These are phyloP conservation scores for Botrytis hyacinthi DNA, from an alignment of 2,329 filamentous ascomycete species.

Conservation along the genomic window DNA sequence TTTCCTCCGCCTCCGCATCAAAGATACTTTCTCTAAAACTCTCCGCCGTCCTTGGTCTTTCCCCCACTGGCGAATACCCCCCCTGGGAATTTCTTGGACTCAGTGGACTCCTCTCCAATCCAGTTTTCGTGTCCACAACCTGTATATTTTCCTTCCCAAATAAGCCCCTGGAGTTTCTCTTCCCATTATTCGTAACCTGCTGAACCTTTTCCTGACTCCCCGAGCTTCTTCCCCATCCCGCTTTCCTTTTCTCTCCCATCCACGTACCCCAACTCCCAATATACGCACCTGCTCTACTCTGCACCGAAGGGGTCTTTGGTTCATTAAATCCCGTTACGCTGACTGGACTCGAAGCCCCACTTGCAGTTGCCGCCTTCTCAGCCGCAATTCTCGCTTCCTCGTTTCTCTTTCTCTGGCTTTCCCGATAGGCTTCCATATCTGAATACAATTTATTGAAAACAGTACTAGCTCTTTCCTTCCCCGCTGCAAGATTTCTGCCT, in stretches of 20 bases:
- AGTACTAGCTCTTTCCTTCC: slow-evolving; percentile 81
- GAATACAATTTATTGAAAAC: slow-evolving; percentile 87
- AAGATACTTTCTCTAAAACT: slow-evolving; percentile 38
- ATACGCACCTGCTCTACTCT: slow-evolving; percentile 59
- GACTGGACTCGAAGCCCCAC: slow-evolving; percentile 25
- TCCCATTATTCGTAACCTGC: slow-evolving; percentile 49
- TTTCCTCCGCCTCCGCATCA: slow-evolving; percentile 33
- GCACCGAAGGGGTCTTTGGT: slow-evolving; percentile 45
- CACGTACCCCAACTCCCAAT: slow-evolving; percentile 68
- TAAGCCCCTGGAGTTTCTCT: slow-evolving; percentile 21
- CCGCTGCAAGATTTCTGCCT: slow-evolving; percentile 84
- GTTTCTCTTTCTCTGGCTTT: slow-evolving; percentile 64
- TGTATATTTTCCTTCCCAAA: slow-evolving; percentile 28
- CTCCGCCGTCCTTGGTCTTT: slow-evolving; percentile 32
- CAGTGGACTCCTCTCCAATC: slow-evolving; percentile 35
- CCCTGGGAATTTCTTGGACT: slow-evolving; percentile 29
- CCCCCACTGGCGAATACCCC: not conserved
- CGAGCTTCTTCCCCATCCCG: slow-evolving; percentile 49
- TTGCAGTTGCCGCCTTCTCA: slow-evolving; percentile 23
- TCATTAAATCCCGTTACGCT: slow-evolving; percentile 38
- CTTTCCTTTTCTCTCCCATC: slow-evolving; percentile 73
- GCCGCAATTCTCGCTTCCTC: slow-evolving; percentile 47
- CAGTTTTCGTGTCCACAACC: slow-evolving; percentile 27
- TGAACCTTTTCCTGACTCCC: slow-evolving; percentile 73
- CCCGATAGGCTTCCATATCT: slow-evolving; percentile 80